Evolutionary conservation across 768 basidiomycete species (phyloP), one percentile per base, ranked within the genome.

Genomic region (Psilocybe cyanescens): DNA sequence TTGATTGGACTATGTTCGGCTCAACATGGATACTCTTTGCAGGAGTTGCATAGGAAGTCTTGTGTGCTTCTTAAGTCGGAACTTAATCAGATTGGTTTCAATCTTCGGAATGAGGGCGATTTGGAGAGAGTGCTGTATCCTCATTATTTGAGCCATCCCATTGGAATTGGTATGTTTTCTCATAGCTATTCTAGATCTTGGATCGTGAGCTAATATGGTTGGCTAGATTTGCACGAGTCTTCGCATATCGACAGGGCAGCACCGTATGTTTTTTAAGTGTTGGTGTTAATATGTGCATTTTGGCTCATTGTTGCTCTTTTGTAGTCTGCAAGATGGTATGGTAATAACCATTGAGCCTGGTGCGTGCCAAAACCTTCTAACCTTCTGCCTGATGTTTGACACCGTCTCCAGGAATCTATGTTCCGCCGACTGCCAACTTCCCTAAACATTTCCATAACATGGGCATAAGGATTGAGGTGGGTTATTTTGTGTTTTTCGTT

Each of bases 311-410:
- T 49, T 14, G 7, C 19, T 1, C 39, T 12, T 29, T 19, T 46
- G 52, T 62, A 92, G 94, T 28, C 72, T 98, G 58, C 82, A 87
- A 63, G 81, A 82, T 6, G 95, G 95, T 0, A 97, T 95, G 87
- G 93, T 97, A 6, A 86, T 97, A 47, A 97, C 96, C 0, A 83
- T 98, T 60, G 96, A 97, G 70, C 94, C 94, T 61, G 93, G 91
- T 87, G 66, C 52, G 74, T 65, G 55, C 53, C 29, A 16, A 11
- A 12, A 9, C 19, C 52, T 12, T 62, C 24, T 24, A 17, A 5
- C 7, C 6, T 28, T 24, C 33, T 37, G 35, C 50, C 44, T 41
- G 54, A 8, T 29, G 47, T 37, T 24, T 64, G 33, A 57, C 30
- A 16, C 47, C 53, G 61, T 11, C 70, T 44, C 3, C 37, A 84